A percentile compares a stretch with the other conserved stretches of the same genome.
phyloP scores from a whole-genome alignment of 2,329 filamentous ascomycete genomes.

The Colletotrichum somersetense region DNA sequence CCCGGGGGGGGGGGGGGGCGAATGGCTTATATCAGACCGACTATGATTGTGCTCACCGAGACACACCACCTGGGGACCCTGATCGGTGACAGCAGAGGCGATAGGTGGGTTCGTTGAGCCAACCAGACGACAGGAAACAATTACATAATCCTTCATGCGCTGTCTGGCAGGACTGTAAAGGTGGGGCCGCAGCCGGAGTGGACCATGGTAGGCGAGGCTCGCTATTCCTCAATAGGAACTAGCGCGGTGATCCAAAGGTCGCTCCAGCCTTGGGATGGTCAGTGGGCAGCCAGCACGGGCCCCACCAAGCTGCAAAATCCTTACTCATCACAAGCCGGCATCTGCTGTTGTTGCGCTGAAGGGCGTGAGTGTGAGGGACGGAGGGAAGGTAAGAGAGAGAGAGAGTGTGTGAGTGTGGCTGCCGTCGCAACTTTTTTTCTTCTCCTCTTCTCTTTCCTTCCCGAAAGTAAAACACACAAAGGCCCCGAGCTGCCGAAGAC shows the following conservation, averaged over 20 bases:
- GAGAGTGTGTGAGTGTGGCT: background rate
- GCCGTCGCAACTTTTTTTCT: background rate
- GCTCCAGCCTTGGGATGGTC: slow-evolving; percentile 15
- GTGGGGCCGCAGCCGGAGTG: slow-evolving; percentile 3
- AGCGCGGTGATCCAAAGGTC: slow-evolving; percentile 21
- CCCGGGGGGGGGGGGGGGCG: no score
- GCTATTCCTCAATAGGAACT: background rate
- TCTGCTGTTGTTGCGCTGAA: background rate
- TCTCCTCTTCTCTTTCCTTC: background rate
- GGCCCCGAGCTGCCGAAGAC: slow-evolving; percentile 30
- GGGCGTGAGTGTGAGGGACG: background rate
- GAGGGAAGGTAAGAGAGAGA: background rate
- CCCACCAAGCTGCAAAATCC: background rate
- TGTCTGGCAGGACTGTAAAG: slow-evolving; percentile 25
- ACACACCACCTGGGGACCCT: background rate
- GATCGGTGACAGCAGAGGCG: slow-evolving; percentile 2
- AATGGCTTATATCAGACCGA: slow-evolving; percentile 17
- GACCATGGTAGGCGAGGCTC: background rate
- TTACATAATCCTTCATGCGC: background rate
- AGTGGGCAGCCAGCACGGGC: background rate
- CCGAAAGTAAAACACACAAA: background rate
- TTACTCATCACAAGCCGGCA: slow-evolving; percentile 2
- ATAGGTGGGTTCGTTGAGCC: background rate
- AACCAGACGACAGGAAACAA: background rate
- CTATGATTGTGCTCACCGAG: background rate